phyloP scores from a whole-genome alignment of 2,329 filamentous ascomycete species.

The Cercospora beticola region DNA sequence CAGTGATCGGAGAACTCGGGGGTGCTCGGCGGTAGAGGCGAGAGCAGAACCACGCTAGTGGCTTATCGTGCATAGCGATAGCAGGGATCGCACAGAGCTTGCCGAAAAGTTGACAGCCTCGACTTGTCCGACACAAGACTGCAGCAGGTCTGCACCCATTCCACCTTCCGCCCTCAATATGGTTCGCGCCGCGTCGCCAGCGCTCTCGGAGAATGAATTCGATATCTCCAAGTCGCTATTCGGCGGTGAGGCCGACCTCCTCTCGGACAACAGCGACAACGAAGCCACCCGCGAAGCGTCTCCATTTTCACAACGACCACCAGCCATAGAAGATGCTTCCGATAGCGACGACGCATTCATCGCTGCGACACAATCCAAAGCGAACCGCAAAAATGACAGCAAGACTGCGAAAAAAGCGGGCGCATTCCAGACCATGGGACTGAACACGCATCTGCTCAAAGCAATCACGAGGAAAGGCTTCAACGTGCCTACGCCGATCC shows the following conservation, averaged over 20 bases:
- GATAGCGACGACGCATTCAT: constrained; percentile 80
- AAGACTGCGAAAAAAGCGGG: constrained; percentile 90
- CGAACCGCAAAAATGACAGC: constrained; percentile 80
- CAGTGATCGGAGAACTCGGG: constrained; percentile 2
- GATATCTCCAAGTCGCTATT: constrained; percentile 77
- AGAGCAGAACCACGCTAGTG: not conserved
- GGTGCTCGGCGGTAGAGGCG: not conserved
- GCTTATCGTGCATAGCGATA: constrained; percentile 2
- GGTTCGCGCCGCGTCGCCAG: constrained; percentile 68
- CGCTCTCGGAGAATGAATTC: constrained; percentile 83
- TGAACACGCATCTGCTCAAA: constrained; percentile 80
- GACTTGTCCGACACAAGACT: not conserved
- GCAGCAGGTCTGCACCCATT: constrained; percentile 5
- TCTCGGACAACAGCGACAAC: constrained; percentile 11
- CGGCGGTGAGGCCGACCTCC: constrained; percentile 44
- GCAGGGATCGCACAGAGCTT: constrained; percentile 4
- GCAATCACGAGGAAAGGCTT: constrained; percentile 94
- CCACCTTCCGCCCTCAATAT: constrained; percentile 8
- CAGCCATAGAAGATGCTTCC: constrained; percentile 40
- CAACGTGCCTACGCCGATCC: constrained; percentile 93
- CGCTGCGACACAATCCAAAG: constrained; percentile 78
- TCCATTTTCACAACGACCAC: constrained; percentile 10
- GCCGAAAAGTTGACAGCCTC: constrained; percentile 1
- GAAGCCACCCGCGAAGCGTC: not conserved
- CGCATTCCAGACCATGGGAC: constrained; percentile 91